Percentiles rank a stretch among this genome's conserved stretches.
Evolutionary conservation across 2,329 filamentous ascomycete genomes (phyloP).

Genomic region (Ophiocordyceps unilateralis): DNA sequence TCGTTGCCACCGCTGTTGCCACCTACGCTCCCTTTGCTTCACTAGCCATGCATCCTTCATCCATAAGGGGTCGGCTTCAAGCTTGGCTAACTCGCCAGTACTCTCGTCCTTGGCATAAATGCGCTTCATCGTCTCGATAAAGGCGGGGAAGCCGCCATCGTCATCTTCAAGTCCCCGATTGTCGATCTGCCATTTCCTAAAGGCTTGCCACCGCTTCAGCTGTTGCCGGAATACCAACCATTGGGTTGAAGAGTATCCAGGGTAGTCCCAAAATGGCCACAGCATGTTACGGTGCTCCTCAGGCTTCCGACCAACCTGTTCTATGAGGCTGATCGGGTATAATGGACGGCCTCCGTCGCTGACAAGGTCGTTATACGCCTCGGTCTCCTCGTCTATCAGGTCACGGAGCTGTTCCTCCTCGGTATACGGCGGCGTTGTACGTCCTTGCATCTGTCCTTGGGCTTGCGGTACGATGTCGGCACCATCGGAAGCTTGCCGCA

Average conservation of each 20-base stretch:
- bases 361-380: constrained; percentile 12
- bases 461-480: background rate
- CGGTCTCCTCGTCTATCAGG: constrained; percentile 4
- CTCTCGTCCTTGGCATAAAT: background rate
- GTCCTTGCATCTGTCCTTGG: background rate
- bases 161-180: background rate
- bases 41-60: constrained; percentile 3
- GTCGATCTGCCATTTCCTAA: background rate
- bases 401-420: background rate
- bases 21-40: constrained; percentile 1
- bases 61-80: constrained; percentile 4
- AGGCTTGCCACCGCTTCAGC: background rate
- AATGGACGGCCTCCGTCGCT: constrained; percentile 13
- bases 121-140: background rate
- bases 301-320: constrained; percentile 8
- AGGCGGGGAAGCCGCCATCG: constrained; percentile 4
- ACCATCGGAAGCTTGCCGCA: constrained; percentile 2
- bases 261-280: constrained; percentile 6
- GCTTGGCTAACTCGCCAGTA: background rate
- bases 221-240: constrained; percentile 2
- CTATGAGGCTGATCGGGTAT: constrained; percentile 11
- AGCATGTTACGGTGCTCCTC: constrained; percentile 10
- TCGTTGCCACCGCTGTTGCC: constrained; percentile 2
- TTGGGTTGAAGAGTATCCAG: background rate
- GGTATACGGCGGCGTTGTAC: background rate